phyloP scores from a whole-genome alignment of 176 grass and related monocot species.

The Zea mays region Zm-B73-REFERENCE-NAM-5.0 NC_050103.1:168772001-168772500 shows the following conservation, averaged over 20 bases:
- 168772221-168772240: not conserved
- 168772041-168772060: slow-evolving; percentile 35
- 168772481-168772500: slow-evolving; percentile 8
- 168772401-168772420: not conserved
- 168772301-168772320: too few relatives aligned
- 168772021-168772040: slow-evolving; percentile 78
- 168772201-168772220: not conserved
- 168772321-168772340: not conserved
- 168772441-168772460: not conserved
- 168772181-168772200: slow-evolving; percentile 23
- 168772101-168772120: slow-evolving; percentile 7
- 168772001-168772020: slow-evolving; percentile 74
- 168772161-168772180: slow-evolving; percentile 24
- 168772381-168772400: slow-evolving; percentile 11
- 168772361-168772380: slow-evolving; percentile 17
- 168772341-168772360: not conserved
- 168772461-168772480: not conserved
- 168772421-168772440: slow-evolving; percentile 17
- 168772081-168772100: slow-evolving; percentile 19
- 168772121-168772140: slow-evolving; percentile 14
- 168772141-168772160: slow-evolving; percentile 14
- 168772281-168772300: not conserved
- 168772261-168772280: not conserved
- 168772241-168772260: not conserved
- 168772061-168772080: slow-evolving; percentile 56